A percentile compares a stretch with the other conserved stretches of the same genome.
Evolutionary conservation across 805 yeast genomes (phyloP).

Genomic region (Candida nanaspora): DNA sequence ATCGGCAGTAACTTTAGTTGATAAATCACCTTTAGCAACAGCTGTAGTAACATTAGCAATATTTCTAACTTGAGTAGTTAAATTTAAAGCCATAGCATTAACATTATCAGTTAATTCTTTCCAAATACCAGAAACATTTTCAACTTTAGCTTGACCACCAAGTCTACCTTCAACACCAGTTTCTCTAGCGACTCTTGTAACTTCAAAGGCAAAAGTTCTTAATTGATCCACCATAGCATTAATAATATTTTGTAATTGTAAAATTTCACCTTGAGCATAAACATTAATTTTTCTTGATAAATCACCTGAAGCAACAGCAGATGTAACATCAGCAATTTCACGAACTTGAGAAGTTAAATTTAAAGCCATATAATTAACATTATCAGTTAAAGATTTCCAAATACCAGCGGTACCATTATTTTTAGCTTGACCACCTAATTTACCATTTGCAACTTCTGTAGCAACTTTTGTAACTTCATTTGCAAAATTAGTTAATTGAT

Average conservation of each 20-base stretch:
- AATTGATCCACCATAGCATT: constrained; percentile 86
- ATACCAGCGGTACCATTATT: constrained; percentile 81
- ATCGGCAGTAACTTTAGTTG: constrained; percentile 79
- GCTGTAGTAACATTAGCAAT: constrained; percentile 86
- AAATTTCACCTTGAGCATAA: constrained; percentile 86
- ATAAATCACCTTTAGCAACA: constrained; percentile 75
- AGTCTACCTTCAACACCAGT: constrained; percentile 85
- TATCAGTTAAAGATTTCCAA: constrained; percentile 79
- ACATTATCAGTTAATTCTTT: constrained; percentile 80
- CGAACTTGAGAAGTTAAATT: constrained; percentile 82
- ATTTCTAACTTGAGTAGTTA: constrained; percentile 83
- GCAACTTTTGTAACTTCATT: constrained; percentile 80
- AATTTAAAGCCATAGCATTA: constrained; percentile 83
- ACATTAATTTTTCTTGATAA: constrained; percentile 77
- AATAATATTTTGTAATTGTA: constrained; percentile 78
- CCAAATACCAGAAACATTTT: constrained; percentile 83
- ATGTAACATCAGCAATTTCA: constrained; percentile 83
- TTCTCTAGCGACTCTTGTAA: constrained; percentile 79
- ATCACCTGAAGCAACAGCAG: constrained; percentile 86
- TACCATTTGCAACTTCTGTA: constrained; percentile 86
- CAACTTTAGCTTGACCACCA: constrained; percentile 82
- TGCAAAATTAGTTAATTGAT: constrained; percentile 75
- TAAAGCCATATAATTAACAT: constrained; percentile 82
- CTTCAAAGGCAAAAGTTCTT: constrained; percentile 78
- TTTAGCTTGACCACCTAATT: constrained; percentile 83